Evolutionary conservation across 306 rosid species (phyloP).

Genomic region (Acacia crassicarpa): DNA sequence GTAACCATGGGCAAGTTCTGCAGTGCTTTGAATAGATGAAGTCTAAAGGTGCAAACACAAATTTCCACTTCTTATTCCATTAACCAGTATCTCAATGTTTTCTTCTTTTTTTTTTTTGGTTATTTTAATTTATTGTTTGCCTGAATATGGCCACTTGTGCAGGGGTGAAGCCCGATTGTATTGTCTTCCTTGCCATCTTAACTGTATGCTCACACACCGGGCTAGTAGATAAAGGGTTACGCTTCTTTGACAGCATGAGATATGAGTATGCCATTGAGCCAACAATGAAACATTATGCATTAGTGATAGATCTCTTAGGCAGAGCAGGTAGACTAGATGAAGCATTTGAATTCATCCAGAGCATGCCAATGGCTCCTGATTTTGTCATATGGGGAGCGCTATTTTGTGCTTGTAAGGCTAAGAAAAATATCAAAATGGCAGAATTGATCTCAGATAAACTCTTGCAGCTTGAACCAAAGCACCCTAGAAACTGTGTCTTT

Average conservation of each 20-base stretch:
- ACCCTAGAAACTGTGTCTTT: conserved; percentile 4
- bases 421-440: conserved; percentile 12
- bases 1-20: not conserved
- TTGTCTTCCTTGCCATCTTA: conserved; percentile 15
- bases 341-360: not conserved
- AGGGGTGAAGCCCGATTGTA: not conserved
- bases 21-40: not conserved
- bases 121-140: not conserved
- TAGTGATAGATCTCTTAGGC: conserved; percentile 4
- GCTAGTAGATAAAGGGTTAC: not conserved
- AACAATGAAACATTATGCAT: conserved; percentile 8
- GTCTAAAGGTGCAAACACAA: conserved; percentile 1
- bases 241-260: conserved; percentile 1
- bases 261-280: not conserved
- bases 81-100: not conserved
- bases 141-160: not conserved
- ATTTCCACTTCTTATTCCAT: not conserved
- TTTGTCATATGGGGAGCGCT: conserved; percentile 5
- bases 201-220: conserved; percentile 10
- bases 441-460: conserved; percentile 6
- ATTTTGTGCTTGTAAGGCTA: conserved; percentile 7
- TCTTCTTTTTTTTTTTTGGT: not conserved
- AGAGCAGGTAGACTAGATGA: conserved; percentile 7
- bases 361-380: conserved; percentile 5
- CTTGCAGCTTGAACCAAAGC: conserved; percentile 17